Evolutionary conservation across 495 filamentous ascomycete species (phyloP).

Genomic region (Trichoderma parareesei): DNA sequence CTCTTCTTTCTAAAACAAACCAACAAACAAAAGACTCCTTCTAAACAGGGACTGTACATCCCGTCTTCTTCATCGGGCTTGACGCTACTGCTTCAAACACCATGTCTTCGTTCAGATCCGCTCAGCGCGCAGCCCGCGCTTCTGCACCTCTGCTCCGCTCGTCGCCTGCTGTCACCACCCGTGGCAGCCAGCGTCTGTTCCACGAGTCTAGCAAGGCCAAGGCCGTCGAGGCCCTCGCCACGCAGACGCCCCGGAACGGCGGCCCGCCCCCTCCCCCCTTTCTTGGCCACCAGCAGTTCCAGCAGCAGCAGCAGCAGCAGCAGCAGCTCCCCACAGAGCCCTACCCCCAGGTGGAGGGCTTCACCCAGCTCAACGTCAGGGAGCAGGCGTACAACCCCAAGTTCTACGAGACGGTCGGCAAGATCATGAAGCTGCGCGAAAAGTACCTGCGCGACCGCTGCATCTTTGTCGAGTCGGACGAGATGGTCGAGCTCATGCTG

Average conservation of each 20-base stretch:
- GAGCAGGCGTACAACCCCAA: slow-evolving; percentile 4
- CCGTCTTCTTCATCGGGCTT: not conserved
- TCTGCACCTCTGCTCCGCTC: slow-evolving; percentile 7
- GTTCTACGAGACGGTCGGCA: slow-evolving; percentile 9
- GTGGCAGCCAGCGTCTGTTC: not conserved
- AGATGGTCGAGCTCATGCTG: slow-evolving; percentile 6
- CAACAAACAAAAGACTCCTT: not conserved
- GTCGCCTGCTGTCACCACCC: not conserved
- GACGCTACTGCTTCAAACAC: not conserved
- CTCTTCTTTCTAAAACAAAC: too few species aligned
- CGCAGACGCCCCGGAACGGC: slow-evolving; percentile 1
- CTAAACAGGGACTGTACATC: not conserved
- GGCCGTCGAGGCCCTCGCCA: slow-evolving; percentile 2
- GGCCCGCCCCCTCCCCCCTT: slow-evolving; percentile 1
- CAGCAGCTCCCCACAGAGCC: not conserved
- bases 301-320: not conserved
- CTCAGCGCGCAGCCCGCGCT: not conserved
- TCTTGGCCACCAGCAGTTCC: not conserved
- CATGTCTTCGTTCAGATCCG: slow-evolving; percentile 6
- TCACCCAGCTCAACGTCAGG: slow-evolving; percentile 8
- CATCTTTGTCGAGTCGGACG: not conserved
- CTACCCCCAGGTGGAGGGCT: not conserved
- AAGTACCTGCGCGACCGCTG: not conserved
- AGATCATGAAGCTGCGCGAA: slow-evolving; percentile 6
- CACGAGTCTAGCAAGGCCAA: slow-evolving; percentile 11